Percentiles rank a stretch among this genome's conserved stretches.
These are phyloP conservation scores for Tirmania nivea DNA, from an alignment of 495 filamentous ascomycete genomes.

Conservation along the genomic window DNA sequence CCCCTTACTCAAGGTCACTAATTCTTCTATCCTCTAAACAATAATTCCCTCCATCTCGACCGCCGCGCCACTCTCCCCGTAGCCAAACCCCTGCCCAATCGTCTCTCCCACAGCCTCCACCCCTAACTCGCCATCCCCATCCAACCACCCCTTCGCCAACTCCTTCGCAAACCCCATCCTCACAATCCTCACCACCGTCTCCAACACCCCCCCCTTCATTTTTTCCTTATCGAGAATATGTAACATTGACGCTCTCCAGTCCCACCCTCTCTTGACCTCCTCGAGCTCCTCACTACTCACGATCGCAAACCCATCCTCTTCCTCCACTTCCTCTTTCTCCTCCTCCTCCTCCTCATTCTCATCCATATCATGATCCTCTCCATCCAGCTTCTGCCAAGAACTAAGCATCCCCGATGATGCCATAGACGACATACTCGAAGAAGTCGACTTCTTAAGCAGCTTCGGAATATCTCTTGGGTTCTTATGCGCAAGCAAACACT, in stretches of 20 bases:
- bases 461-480: background rate
- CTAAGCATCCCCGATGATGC: background rate
- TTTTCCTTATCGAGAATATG: background rate
- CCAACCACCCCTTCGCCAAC: slow-evolving; percentile 15
- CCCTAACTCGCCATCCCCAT: slow-evolving; percentile 8
- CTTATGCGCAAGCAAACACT: background rate
- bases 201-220: slow-evolving; percentile 1
- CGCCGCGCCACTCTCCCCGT: too few relatives aligned
- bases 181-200: slow-evolving; percentile 7
- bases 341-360: background rate
- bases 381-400: background rate
- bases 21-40: too few relatives aligned
- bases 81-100: too few relatives aligned
- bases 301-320: slow-evolving; percentile 6
- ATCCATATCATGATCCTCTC: background rate
- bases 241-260: background rate
- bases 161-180: slow-evolving; percentile 13
- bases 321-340: background rate
- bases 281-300: slow-evolving; percentile 5
- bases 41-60: too few relatives aligned
- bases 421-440: background rate
- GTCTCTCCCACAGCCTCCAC: background rate
- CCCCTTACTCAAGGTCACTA: too few relatives aligned
- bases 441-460: background rate
- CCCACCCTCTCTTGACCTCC: slow-evolving; percentile 7